Evolutionary conservation across 2,329 filamentous ascomycete genomes (phyloP).

Genomic region (Paracorniculantispora psalliotae): DNA sequence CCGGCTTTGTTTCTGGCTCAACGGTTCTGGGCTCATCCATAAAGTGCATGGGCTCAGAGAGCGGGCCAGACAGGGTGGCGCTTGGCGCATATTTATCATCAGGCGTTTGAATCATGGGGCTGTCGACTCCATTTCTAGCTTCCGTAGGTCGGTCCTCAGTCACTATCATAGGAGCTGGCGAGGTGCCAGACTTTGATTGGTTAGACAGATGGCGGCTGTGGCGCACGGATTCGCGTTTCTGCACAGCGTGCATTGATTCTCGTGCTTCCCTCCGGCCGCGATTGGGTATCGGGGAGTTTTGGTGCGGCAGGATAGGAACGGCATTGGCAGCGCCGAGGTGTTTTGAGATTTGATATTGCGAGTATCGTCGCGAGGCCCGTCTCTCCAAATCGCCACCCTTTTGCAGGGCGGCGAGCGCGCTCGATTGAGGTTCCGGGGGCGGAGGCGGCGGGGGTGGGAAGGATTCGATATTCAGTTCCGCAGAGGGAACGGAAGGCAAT

Average conservation of each 20-base stretch:
- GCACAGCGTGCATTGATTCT: conserved; percentile 72
- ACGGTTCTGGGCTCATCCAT: not conserved
- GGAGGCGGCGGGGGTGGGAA: conserved; percentile 65
- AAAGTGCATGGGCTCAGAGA: conserved; percentile 37
- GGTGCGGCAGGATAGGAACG: conserved; percentile 79
- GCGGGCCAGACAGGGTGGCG: conserved; percentile 55
- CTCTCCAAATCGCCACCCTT: conserved; percentile 88
- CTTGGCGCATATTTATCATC: conserved; percentile 59
- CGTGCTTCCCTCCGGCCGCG: conserved; percentile 71
- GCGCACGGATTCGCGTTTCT: conserved; percentile 46
- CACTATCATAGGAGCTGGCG: conserved; percentile 56
- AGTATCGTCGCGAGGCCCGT: conserved; percentile 87
- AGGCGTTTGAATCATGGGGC: conserved; percentile 46
- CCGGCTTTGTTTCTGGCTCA: conserved; percentile 12
- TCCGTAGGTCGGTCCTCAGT: conserved; percentile 49
- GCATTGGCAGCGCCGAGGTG: conserved; percentile 79
- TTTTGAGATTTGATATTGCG: conserved; percentile 94
- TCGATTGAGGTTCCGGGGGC: conserved; percentile 74
- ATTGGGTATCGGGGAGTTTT: conserved; percentile 80
- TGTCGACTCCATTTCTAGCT: conserved; percentile 14
- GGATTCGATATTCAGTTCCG: conserved; percentile 53
- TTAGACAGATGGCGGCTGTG: conserved; percentile 46
- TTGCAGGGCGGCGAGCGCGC: conserved; percentile 85
- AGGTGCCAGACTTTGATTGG: conserved; percentile 40
- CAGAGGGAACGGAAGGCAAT: conserved; percentile 36